Evolutionary conservation across 2,329 filamentous ascomycete species (phyloP), one percentile per base, ranked within the genome.

Genomic region (Cytospora piceicola): DNA sequence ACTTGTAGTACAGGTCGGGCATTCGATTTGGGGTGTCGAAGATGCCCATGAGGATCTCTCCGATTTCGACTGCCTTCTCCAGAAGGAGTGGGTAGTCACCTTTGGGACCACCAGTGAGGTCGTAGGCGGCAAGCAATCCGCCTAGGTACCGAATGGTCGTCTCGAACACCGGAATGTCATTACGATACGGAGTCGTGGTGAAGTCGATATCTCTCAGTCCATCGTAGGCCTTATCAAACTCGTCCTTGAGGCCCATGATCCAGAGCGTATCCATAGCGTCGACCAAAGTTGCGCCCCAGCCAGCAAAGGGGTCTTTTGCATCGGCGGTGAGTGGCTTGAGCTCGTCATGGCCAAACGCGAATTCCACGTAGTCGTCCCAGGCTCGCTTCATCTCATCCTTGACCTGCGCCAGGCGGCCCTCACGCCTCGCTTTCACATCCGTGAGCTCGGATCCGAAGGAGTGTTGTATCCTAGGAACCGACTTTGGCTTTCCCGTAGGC

Each of bases 1-100:
- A 97, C 68, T 84, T 80, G 77, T 94, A 96, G 77, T 89, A 93
- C 6, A 93, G 84, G 7, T 92, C 79, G 3, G 94, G 94, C 92
- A 98, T 96, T 71, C 93, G 88, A 76, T 98, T 97, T 0, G 94
- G 94, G 0, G 94, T 97, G 77, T 96, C 93, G 72, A 96, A 96
- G 4, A 90, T 85, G 61, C 90, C 88, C 80, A 94, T 93, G 36
- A 96, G 80, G 67, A 96, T 84, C 72, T 94, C 90, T 49, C 88
- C 93, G 30, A 95, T 84, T 77, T 94, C 90, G 42, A 90, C 82
- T 1, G 93, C 91, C 77, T 96, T 95, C 62, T 89, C 85, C 36
- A 96, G 82, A 14, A 96, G 81, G 29, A 90, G 81, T 24, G 83
- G 78, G 72, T 96, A 90, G 17, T 79, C 72, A 46, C 83, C 81